Evolutionary conservation across 352 stramenopile genomes (phyloP).

Genomic region (Sclerospora graminicola): DNA sequence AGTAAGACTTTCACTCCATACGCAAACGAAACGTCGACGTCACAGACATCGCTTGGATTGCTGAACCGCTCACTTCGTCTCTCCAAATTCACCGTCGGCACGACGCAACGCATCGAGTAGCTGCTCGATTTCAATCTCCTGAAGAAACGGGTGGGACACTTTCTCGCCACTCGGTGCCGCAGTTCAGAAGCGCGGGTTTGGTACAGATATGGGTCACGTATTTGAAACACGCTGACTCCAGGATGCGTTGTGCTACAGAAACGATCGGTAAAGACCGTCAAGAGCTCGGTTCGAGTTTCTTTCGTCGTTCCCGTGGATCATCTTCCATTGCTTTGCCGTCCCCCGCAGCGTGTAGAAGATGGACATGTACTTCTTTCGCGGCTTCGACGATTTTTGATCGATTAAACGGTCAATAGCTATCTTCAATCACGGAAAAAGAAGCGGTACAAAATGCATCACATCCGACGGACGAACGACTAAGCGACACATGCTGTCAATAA

Average conservation of each 20-base stretch:
- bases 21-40: conserved; percentile 61
- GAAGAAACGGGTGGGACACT: conserved; percentile 51
- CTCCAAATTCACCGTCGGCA: conserved; percentile 39
- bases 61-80: conserved; percentile 46
- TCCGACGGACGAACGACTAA: conserved; percentile 81
- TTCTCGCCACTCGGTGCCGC: conserved; percentile 39
- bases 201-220: conserved; percentile 58
- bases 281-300: conserved; percentile 36
- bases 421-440: conserved; percentile 88
- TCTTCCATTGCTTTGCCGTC: conserved; percentile 40
- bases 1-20: conserved; percentile 92
- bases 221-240: conserved; percentile 34
- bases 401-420: conserved; percentile 87
- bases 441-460: conserved; percentile 87
- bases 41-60: conserved; percentile 59
- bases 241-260: conserved; percentile 37
- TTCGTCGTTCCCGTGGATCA: conserved; percentile 45
- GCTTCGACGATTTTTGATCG: conserved; percentile 83
- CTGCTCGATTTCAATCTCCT: conserved; percentile 33
- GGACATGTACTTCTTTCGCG: conserved; percentile 42
- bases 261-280: conserved; percentile 31
- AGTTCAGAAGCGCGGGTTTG: conserved; percentile 44
- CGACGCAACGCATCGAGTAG: conserved; percentile 41
- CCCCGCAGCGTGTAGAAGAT: conserved; percentile 45
- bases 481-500: conserved; percentile 91